phyloP scores from a whole-genome alignment of 495 filamentous ascomycete species.

The Penicillium verhagenii region DNA sequence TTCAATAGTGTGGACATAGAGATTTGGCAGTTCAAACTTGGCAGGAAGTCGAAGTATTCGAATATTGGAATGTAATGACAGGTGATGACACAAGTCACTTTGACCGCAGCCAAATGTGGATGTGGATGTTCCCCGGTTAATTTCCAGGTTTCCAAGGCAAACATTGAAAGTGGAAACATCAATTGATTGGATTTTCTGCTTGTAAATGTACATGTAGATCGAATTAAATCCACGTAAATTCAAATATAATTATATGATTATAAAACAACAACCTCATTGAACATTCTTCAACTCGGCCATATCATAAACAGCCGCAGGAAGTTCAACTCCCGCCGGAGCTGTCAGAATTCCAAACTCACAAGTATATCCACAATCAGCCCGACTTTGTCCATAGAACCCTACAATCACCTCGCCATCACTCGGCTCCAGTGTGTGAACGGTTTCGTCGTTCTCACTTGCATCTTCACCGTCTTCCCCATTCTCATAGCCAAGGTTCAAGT shows the following conservation, averaged over 20 bases:
- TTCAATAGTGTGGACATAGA: no score
- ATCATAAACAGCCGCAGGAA: conserved; percentile 37
- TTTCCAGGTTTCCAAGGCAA: no score
- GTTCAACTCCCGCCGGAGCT: conserved; percentile 31
- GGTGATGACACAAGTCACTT: no score
- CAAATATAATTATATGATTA: not conserved
- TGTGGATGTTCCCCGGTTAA: no score
- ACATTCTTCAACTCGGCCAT: not conserved
- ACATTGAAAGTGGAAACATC: no score
- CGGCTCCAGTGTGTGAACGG: conserved; percentile 23
- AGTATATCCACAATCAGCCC: conserved; percentile 5
- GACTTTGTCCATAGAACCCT: conserved; percentile 42
- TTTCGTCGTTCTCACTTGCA: not conserved
- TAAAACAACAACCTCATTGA: no score
- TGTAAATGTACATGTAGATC: no score
- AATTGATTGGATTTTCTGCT: no score
- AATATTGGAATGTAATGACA: no score
- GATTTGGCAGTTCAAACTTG: no score
- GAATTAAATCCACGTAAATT: not conserved
- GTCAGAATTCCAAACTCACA: conserved; percentile 42
- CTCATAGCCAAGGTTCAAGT: conserved; percentile 22
- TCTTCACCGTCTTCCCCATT: not conserved
- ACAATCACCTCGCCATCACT: conserved; percentile 32
- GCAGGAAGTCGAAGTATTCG: no score
- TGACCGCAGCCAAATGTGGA: no score